Percentiles rank a stretch among this genome's conserved stretches.
These are phyloP conservation scores for Cucurbita argyrosperma DNA, from an alignment of 306 rosid species.

Conservation along the genomic window DNA sequence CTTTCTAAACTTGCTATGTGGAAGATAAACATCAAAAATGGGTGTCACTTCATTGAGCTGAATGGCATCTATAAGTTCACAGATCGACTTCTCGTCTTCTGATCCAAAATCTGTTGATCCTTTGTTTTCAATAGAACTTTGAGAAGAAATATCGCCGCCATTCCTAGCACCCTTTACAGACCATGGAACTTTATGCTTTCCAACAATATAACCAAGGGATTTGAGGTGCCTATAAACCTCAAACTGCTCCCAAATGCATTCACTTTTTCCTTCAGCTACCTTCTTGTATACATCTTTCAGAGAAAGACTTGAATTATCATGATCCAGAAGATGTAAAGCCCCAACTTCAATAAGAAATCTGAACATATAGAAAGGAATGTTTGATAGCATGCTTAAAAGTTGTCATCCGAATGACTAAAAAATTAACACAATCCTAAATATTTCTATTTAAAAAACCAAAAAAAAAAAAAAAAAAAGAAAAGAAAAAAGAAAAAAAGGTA, in stretches of 20 bases:
- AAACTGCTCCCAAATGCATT: conserved; percentile 62
- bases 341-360: conserved; percentile 75
- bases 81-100: conserved; percentile 15
- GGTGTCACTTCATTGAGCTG: conserved; percentile 36
- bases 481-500: too few species aligned
- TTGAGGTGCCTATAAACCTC: conserved; percentile 75
- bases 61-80: conserved; percentile 26
- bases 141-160: conserved; percentile 9
- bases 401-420: not conserved
- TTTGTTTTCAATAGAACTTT: conserved; percentile 16
- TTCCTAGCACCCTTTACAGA: conserved; percentile 34
- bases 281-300: conserved; percentile 43
- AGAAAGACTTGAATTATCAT: conserved; percentile 22
- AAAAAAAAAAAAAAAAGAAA: too few species aligned
- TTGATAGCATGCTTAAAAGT: not conserved
- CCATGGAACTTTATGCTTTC: conserved; percentile 48
- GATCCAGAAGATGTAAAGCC: conserved; percentile 35
- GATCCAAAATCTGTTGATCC: conserved; percentile 14
- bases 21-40: conserved; percentile 59
- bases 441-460: not conserved
- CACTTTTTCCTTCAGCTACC: conserved; percentile 19
- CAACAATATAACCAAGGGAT: conserved; percentile 61
- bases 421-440: not conserved
- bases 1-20: conserved; percentile 68
- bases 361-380: not conserved